Evolutionary conservation across 148 eudicot species (phyloP).

Genomic region (Rhododendron henanense): DNA sequence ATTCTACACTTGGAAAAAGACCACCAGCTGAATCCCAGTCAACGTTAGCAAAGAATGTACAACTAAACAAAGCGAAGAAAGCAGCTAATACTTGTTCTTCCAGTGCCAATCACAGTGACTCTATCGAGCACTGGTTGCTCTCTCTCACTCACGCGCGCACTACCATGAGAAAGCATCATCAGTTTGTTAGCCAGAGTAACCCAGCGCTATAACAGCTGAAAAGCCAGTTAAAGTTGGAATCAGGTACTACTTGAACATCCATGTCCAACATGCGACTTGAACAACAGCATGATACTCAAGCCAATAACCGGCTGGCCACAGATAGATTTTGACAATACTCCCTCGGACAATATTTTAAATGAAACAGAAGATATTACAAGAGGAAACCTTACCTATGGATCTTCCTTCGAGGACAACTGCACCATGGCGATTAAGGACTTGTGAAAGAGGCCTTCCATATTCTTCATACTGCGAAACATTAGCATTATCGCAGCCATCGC

Average conservation of each 20-base stretch:
- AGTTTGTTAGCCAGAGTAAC: background rate
- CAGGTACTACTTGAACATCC: background rate
- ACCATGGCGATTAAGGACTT: constrained; percentile 85
- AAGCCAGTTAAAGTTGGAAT: background rate
- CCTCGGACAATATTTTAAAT: background rate
- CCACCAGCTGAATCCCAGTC: background rate
- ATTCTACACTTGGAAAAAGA: background rate
- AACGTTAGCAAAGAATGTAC: background rate
- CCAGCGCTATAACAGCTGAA: background rate
- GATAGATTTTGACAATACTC: background rate
- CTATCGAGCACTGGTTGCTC: too few species aligned
- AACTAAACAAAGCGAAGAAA: background rate
- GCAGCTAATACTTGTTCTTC: background rate
- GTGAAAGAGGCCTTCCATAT: constrained; percentile 65
- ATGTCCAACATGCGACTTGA: background rate
- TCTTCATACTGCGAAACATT: constrained; percentile 62
- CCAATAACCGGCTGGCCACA: background rate
- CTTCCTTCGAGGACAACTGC: constrained; percentile 97
- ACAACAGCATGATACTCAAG: background rate
- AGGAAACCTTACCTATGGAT: constrained; percentile 51
- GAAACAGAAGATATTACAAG: background rate
- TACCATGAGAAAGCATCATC: background rate
- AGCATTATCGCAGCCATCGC: constrained; percentile 50
- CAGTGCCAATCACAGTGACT: background rate
- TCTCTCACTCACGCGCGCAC: background rate